These are phyloP conservation scores for Combretum micranthum DNA, from an alignment of 345 rosid species.

Conservation along the genomic window DNA sequence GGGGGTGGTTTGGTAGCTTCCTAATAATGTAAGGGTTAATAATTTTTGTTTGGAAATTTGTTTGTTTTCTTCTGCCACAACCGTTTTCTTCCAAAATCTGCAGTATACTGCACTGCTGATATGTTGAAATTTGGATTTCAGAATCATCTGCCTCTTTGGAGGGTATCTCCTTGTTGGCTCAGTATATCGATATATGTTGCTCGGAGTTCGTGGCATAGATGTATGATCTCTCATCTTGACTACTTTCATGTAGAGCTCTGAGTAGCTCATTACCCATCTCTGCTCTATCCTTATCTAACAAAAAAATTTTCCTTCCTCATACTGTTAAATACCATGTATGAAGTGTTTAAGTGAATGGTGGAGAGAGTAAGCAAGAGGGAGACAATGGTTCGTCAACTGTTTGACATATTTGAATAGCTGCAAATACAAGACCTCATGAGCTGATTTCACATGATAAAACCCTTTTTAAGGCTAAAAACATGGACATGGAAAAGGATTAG, in stretches of 20 bases:
- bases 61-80: slow-evolving; percentile 1
- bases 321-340: too few relatives aligned
- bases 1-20: slow-evolving; percentile 82
- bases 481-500: too few relatives aligned
- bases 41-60: not conserved
- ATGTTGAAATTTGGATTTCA: slow-evolving; percentile 18
- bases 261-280: too few relatives aligned
- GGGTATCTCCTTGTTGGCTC: slow-evolving; percentile 67
- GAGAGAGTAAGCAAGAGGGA: not conserved
- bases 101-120: slow-evolving; percentile 4
- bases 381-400: not conserved
- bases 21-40: slow-evolving; percentile 38
- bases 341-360: not conserved
- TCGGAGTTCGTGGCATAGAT: slow-evolving; percentile 58
- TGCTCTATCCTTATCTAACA: too few relatives aligned
- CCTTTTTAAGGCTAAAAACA: too few relatives aligned
- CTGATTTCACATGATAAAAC: too few relatives aligned
- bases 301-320: too few relatives aligned
- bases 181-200: slow-evolving; percentile 62
- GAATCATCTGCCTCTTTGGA: slow-evolving; percentile 68
- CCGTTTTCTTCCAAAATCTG: too few relatives aligned
- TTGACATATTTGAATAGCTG: not conserved
- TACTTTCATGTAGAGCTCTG: not conserved
- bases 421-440: too few relatives aligned
- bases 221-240: slow-evolving; percentile 33